Evolutionary conservation across 2,329 filamentous ascomycete species (phyloP).

Genomic region (Ascochyta fabae): DNA sequence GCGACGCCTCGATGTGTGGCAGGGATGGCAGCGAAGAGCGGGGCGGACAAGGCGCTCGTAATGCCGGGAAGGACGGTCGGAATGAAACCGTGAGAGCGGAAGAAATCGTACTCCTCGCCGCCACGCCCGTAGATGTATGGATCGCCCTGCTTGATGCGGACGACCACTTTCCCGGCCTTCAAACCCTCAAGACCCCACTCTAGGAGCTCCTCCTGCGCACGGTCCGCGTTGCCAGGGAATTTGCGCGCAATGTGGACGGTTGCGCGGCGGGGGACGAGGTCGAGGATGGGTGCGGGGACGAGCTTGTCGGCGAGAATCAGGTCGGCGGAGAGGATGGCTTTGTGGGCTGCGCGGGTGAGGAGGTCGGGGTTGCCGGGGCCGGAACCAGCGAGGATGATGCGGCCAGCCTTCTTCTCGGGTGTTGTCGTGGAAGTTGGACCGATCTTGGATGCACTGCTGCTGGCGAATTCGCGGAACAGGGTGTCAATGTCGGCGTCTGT

Average conservation of each 20-base stretch:
- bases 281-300: constrained; percentile 82
- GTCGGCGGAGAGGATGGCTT: constrained; percentile 76
- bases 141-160: constrained; percentile 94
- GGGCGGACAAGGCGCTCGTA: constrained; percentile 84
- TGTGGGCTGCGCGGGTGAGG: constrained; percentile 80
- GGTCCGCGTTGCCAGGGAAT: constrained; percentile 95
- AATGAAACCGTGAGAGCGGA: constrained; percentile 72
- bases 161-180: constrained; percentile 74
- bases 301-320: constrained; percentile 87
- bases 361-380: constrained; percentile 93
- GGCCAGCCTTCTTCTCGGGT: constrained; percentile 58
- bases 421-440: constrained; percentile 26
- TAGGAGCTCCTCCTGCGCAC: constrained; percentile 88
- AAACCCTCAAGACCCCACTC: constrained; percentile 75
- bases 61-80: constrained; percentile 85
- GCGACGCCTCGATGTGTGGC: constrained; percentile 87
- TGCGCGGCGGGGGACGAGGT: constrained; percentile 87
- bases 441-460: constrained; percentile 44
- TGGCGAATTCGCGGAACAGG: constrained; percentile 75
- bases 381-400: constrained; percentile 86
- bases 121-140: constrained; percentile 96
- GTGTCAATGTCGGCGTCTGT: constrained; percentile 78
- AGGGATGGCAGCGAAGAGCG: constrained; percentile 86
- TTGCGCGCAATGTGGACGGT: constrained; percentile 92
- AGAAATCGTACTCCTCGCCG: constrained; percentile 89